phyloP scores from a whole-genome alignment of 257 asterid genomes.

The Nicotiana tabacum region DNA sequence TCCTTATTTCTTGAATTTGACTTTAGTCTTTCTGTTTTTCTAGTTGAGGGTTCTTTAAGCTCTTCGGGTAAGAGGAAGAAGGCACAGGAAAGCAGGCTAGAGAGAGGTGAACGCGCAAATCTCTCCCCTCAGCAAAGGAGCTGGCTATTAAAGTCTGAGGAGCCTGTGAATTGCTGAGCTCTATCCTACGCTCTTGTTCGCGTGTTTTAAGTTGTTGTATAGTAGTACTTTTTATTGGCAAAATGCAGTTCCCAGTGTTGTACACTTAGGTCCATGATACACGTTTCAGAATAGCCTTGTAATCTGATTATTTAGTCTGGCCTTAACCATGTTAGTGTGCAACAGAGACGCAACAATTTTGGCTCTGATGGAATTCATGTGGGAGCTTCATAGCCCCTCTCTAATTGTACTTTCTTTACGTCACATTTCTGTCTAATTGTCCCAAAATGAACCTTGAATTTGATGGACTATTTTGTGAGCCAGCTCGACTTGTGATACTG shows the following conservation, averaged over 20 bases:
- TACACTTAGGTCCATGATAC: neutral
- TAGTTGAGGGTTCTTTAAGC: conserved; percentile 19
- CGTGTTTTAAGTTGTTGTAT: neutral
- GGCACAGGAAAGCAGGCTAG: neutral
- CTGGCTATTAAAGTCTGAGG: conserved; percentile 3
- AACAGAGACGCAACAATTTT: neutral
- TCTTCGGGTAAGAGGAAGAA: conserved; percentile 7
- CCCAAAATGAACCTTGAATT: neutral
- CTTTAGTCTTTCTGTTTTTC: neutral
- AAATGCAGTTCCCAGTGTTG: neutral
- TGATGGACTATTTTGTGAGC: neutral
- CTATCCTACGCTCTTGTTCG: neutral
- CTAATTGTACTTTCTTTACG: neutral
- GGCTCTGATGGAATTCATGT: neutral
- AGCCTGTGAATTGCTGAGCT: conserved; percentile 9
- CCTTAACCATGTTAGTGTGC: neutral
- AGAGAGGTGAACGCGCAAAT: neutral
- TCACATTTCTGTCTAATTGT: neutral
- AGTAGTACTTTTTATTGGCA: neutral
- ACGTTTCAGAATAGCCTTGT: neutral
- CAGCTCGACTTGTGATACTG: neutral
- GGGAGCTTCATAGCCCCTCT: neutral
- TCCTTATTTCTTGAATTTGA: neutral
- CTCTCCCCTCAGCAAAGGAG: neutral
- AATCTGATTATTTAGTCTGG: neutral